A percentile compares a stretch with the other conserved stretches of the same genome.
Conservation (phyloP, 2,329 filamentous ascomycete species). For the Hymenoscyphus fructigenus region DNA sequence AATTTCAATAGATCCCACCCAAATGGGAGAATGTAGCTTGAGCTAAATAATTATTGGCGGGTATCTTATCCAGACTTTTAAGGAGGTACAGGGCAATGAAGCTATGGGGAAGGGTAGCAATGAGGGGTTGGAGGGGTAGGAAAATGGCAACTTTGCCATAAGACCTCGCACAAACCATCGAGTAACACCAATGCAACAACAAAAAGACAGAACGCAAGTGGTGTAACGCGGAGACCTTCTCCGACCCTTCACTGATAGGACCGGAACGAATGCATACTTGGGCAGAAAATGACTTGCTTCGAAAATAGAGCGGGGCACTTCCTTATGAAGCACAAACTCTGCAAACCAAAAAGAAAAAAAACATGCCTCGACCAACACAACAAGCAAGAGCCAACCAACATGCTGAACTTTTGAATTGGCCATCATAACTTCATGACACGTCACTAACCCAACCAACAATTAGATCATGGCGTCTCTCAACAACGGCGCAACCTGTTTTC, state of each 20-base stretch:
- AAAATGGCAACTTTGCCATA: neutral
- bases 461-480: slow-evolving; percentile 50
- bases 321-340: neutral
- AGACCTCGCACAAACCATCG: neutral
- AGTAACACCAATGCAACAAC: neutral
- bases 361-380: neutral
- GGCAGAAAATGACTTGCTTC: neutral
- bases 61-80: too few relatives aligned
- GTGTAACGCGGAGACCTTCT: neutral
- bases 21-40: neutral
- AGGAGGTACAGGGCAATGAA: too few relatives aligned
- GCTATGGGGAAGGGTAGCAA: too few relatives aligned
- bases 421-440: slow-evolving; percentile 1
- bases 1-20: neutral
- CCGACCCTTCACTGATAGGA: neutral
- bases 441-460: neutral
- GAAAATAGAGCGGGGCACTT: neutral
- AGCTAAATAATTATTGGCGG: neutral
- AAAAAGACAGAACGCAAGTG: neutral
- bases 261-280: neutral
- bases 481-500: slow-evolving; percentile 69
- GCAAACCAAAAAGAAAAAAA: neutral
- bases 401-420: neutral
- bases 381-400: neutral
- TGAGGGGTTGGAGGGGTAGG: neutral